A percentile compares a stretch with the other conserved stretches of the same genome.
These are phyloP conservation scores for Myochromella boudieri DNA, from an alignment of 768 basidiomycete genomes.

Conservation along the genomic window DNA sequence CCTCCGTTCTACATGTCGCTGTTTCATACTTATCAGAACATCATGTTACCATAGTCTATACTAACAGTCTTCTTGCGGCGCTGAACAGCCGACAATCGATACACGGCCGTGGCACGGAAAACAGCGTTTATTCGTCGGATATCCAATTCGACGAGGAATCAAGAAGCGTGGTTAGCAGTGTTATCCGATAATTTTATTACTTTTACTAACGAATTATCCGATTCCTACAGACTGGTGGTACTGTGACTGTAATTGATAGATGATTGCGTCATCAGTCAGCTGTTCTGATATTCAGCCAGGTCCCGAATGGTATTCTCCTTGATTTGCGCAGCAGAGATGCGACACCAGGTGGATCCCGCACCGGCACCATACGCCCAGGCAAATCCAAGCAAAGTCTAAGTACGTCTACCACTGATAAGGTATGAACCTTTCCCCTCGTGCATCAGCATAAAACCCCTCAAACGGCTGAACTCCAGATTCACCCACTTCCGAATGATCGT, in stretches of 20 bases:
- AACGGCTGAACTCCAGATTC: not conserved
- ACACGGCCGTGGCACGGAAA: no score
- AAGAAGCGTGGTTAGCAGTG: slow-evolving; percentile 37
- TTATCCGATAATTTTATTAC: slow-evolving; percentile 47
- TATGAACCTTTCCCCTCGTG: not conserved
- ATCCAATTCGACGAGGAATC: not conserved
- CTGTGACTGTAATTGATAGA: not conserved
- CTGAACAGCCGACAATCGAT: slow-evolving; percentile 41
- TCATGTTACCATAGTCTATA: slow-evolving; percentile 35
- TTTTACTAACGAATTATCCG: not conserved
- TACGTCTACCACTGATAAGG: slow-evolving; percentile 1
- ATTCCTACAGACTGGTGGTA: not conserved
- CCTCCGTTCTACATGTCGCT: not conserved
- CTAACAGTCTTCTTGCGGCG: slow-evolving; percentile 45
- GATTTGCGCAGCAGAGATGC: slow-evolving; percentile 1
- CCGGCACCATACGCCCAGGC: slow-evolving; percentile 1
- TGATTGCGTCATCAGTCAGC: not conserved
- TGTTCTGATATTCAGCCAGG: not conserved
- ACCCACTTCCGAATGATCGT: not conserved
- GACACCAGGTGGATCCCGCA: not conserved
- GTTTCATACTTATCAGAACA: not conserved
- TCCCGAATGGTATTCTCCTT: slow-evolving; percentile 4
- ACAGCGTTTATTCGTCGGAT: not conserved
- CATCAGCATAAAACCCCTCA: not conserved
- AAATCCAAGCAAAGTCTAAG: not conserved